Evolutionary conservation across 192 early-diverging fungal genomes (phyloP), one percentile per base, ranked within the genome.

Genomic region (Gonapodya sp.): DNA sequence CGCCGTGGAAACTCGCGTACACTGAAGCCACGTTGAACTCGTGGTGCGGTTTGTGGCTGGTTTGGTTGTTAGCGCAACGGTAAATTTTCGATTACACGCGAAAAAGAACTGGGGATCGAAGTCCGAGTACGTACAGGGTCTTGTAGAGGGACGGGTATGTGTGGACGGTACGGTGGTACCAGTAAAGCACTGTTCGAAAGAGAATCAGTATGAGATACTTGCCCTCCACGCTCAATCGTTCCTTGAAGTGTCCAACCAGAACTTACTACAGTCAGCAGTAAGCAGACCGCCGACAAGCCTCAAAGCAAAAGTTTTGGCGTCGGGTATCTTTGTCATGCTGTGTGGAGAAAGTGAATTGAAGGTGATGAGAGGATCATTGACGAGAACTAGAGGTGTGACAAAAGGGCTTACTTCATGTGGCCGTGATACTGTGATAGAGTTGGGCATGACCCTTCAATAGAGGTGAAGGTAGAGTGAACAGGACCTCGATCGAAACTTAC

Each of bases 1-100:
- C 75, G 2, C 75, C 75, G 75, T 77, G 34, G 75, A 77, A 77
- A 33, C 30, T 32, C 18, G 75, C 75, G 75, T 77, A 77, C 75
- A 77, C 75, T 16, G 75, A 77, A 2, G 30, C 18, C 18, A 77
- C 75, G 31, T 77, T 77, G 75, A 77, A 77, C 75, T 77, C 75
- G 75, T 77, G 75, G 30, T 77, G 75, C 8, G 46, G 46, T 24
- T 64, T 64, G 46, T 64, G 46, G 46, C 46, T 64, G 46, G 46
- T 64, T 16, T 64, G 24, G 46, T 16, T 64, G 46, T 64, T 24
- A 64, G n/a, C n/a, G n/a, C n/a, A n/a, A n/a, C n/a, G n/a, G n/a
- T n/a, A n/a, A n/a, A n/a, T n/a, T n/a, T n/a, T n/a, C n/a, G n/a
- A n/a, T n/a, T n/a, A n/a, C n/a, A n/a, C n/a, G n/a, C n/a, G n/a